Base-by-base conservation (phyloP, 768 basidiomycete genomes). In the Coprinopsis sp. region DNA sequence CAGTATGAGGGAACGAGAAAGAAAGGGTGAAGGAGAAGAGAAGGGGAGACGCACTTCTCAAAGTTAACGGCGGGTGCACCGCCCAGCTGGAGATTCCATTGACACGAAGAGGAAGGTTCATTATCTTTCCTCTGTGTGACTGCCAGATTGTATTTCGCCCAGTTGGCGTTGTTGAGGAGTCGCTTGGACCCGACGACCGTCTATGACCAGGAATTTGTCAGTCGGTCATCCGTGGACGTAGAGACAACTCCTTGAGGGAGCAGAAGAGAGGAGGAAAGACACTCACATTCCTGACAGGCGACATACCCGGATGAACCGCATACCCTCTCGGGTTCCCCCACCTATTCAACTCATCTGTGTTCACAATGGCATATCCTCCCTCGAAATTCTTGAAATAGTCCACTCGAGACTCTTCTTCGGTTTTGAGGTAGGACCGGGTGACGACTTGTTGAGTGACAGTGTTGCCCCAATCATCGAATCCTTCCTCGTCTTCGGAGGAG, bases 71-170 rank as follows among this genome's bases (percentile, higher is more conserved):
- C 62, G 4, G 79, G 79, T 4, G 54, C 53, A 1, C 77, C 81
- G 1, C 82, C 81, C 4, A 84, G 61, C 56, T 85, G 74, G 44
- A 79, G 66, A 58, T 83, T 84, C 80, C 82, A 85, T 64, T 74
- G 72, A 33, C 67, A 68, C 47, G 75, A 78, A 13, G 76, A 77
- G 1, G 67, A 64, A 2, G 77, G 80, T 60, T 85, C 83, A 1
- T 72, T 73, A 16, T 84, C 83, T 59, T 85, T 81, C 28, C 76
- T 69, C 43, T 60, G 65, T n/a, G 79, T 75, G 8, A 83, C 73
- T 1, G 78, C 78, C 3, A 82, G 61, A 55, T 79, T 78, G 57
- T 82, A 79, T 29, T 78, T 73, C 2, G 81, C 82, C 77, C 81
- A 85, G 54, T 84, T 79, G 4, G 76, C 79, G 43, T 83, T 84